Evolutionary conservation across 2,329 filamentous ascomycete species (phyloP).

Genomic region (Tolypocladium capitatum): DNA sequence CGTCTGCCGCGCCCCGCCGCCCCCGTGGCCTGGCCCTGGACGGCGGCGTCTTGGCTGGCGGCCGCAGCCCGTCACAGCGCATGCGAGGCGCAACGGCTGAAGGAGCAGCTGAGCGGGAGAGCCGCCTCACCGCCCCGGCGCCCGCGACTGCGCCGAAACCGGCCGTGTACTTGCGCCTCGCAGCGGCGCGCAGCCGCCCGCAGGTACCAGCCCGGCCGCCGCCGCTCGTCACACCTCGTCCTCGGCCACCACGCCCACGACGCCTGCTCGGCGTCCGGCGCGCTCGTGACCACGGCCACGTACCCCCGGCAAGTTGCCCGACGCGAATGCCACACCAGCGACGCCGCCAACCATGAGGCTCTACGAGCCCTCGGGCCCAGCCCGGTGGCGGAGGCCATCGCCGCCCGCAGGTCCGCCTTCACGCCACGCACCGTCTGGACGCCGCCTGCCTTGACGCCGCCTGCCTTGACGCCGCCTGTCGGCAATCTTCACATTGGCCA

Average conservation of each 20-base stretch:
- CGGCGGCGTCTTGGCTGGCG: neutral
- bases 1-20: too few species aligned
- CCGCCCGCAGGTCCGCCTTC: neutral
- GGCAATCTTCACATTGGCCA: neutral
- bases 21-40: neutral
- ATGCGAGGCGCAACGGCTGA: neutral
- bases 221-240: too few species aligned
- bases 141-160: neutral
- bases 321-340: conserved; percentile 1
- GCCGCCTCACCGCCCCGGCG: too few species aligned
- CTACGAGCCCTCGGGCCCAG: neutral
- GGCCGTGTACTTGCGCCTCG: too few species aligned
- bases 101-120: neutral
- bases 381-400: neutral
- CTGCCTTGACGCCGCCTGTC: too few species aligned
- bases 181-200: too few species aligned
- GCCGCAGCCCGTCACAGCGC: neutral
- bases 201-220: too few species aligned
- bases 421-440: too few species aligned
- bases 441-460: too few species aligned
- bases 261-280: neutral
- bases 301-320: neutral
- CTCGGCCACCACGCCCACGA: neutral
- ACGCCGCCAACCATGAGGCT: conserved; percentile 1
- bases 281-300: neutral